A percentile compares a stretch with the other conserved stretches of the same genome.
Evolutionary conservation across 306 rosid species (phyloP).

Genomic region (Rubus parviflorus): DNA sequence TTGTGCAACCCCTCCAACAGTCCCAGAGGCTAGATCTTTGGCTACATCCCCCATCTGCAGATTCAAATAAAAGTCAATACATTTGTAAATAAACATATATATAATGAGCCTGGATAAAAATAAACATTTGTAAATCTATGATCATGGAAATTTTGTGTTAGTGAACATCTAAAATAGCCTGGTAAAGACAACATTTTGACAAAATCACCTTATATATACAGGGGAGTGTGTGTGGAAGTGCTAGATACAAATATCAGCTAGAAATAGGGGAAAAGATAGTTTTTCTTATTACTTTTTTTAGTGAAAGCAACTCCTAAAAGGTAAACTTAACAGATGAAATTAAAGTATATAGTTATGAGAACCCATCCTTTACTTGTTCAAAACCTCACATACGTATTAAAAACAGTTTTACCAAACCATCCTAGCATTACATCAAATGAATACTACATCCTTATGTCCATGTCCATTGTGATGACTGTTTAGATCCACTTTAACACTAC

Average conservation of each 20-base stretch:
- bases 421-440: not conserved
- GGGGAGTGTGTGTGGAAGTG: not conserved
- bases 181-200: not conserved
- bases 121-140: not conserved
- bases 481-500: not conserved
- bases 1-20: slow-evolving; percentile 92
- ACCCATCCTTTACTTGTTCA: not conserved
- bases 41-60: slow-evolving; percentile 88
- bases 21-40: slow-evolving; percentile 89
- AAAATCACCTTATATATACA: not conserved
- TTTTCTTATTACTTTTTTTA: not conserved
- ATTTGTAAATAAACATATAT: not conserved
- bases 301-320: slow-evolving; percentile 6
- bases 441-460: not conserved
- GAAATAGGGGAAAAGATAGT: not conserved
- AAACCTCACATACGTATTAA: not conserved
- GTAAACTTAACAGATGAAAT: slow-evolving; percentile 7
- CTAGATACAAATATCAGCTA: not conserved
- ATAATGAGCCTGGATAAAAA: not conserved
- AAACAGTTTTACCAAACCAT: not conserved
- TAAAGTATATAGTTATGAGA: not conserved
- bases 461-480: not conserved
- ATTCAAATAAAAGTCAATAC: slow-evolving; percentile 1
- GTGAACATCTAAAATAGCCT: not conserved
- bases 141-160: not conserved